Conservation (phyloP, 1,139 yeast species). For the Kurtzmaniella natalensis region DNA sequence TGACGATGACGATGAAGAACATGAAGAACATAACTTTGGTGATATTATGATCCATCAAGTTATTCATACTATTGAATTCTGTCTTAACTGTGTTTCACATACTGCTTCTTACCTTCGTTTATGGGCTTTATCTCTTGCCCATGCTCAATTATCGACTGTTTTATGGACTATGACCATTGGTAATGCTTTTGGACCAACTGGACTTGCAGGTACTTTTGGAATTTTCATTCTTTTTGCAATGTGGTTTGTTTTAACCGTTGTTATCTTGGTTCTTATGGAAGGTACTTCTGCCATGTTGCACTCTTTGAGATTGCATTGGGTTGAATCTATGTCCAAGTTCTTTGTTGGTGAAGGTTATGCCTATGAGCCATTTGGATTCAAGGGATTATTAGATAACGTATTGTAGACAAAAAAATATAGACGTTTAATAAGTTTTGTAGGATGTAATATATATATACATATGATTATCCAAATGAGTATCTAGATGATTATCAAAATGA, state of each 20-base stretch:
- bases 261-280: conserved; percentile 75
- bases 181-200: conserved; percentile 49
- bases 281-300: conserved; percentile 88
- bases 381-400: conserved; percentile 27
- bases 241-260: conserved; percentile 75
- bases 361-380: conserved; percentile 65
- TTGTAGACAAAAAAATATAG: conserved; percentile 13
- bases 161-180: conserved; percentile 78
- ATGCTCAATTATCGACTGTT: conserved; percentile 71
- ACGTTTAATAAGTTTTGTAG: background rate
- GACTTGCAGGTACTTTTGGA: conserved; percentile 45
- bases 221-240: conserved; percentile 63
- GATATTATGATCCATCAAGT: conserved; percentile 78
- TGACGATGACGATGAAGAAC: conserved; percentile 43
- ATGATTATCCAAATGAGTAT: no score
- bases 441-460: no score
- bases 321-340: conserved; percentile 80
- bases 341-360: conserved; percentile 79
- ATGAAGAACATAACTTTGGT: conserved; percentile 60
- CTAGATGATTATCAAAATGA: no score
- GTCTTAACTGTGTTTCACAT: conserved; percentile 74
- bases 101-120: conserved; percentile 75
- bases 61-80: conserved; percentile 75
- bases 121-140: conserved; percentile 79
- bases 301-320: conserved; percentile 83